Evolutionary conservation across 2,329 filamentous ascomycete genomes (phyloP).

Genomic region (Pestalotiopsis sp.): DNA sequence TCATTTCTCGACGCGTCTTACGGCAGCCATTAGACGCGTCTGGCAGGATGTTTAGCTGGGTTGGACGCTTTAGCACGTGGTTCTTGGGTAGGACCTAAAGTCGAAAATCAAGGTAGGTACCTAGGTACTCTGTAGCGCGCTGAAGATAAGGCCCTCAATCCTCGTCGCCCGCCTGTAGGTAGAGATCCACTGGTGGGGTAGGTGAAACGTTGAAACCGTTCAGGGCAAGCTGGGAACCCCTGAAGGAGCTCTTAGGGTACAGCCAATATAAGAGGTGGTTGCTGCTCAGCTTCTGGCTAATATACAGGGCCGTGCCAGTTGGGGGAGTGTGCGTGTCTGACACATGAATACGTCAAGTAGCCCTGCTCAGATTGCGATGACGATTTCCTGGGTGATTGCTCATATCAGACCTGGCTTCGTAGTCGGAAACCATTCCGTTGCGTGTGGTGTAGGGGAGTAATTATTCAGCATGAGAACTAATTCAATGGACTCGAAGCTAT

Average conservation of each 20-base stretch:
- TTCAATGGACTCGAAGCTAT: background rate
- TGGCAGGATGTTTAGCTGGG: background rate
- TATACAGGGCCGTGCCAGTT: conserved; percentile 1
- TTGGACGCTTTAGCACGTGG: conserved; percentile 4
- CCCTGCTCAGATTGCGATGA: conserved; percentile 2
- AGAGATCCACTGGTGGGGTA: background rate
- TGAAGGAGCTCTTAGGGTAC: background rate
- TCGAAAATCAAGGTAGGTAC: background rate
- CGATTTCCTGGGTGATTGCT: background rate
- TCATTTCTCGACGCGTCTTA: background rate
- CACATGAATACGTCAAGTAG: background rate
- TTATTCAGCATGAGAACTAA: no score
- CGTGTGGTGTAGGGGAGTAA: no score
- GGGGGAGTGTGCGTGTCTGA: background rate
- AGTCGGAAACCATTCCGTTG: background rate
- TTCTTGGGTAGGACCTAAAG: background rate
- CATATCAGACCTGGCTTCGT: background rate
- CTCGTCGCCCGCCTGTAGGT: background rate
- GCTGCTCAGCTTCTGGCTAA: background rate
- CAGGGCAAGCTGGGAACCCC: background rate
- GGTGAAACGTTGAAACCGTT: conserved; percentile 7
- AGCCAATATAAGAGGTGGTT: background rate
- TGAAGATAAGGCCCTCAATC: background rate
- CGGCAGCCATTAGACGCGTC: background rate
- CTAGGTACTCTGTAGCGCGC: background rate